Percentiles rank a stretch among this genome's conserved stretches.
phyloP scores from a whole-genome alignment of 345 rosid species.

The Durio zibethinus region DNA sequence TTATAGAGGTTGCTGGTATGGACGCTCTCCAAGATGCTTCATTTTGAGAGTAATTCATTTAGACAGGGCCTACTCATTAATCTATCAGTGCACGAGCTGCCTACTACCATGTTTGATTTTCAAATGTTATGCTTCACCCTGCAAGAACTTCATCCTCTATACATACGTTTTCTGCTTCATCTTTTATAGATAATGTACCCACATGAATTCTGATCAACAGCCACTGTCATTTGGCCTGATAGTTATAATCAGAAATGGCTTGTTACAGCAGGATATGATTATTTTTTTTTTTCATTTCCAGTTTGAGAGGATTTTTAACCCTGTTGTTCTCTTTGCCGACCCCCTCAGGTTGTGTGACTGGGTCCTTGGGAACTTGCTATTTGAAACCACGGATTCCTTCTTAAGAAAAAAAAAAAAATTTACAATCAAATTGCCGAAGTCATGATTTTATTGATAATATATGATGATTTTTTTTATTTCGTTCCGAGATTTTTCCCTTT shows the following conservation, averaged over 20 bases:
- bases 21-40: constrained; percentile 41
- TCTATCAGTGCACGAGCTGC: neutral
- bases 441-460: too few species aligned
- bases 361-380: neutral
- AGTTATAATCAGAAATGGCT: neutral
- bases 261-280: neutral
- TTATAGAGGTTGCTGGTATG: constrained; percentile 32
- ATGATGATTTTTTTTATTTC: too few species aligned
- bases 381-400: neutral
- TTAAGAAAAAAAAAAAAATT: too few species aligned
- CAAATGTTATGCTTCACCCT: neutral
- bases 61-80: neutral
- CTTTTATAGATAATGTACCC: neutral
- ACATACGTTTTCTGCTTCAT: neutral
- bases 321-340: neutral
- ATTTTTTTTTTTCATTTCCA: neutral
- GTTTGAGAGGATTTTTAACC: neutral
- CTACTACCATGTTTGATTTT: neutral
- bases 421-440: too few species aligned
- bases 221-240: neutral
- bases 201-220: neutral
- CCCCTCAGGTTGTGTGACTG: neutral
- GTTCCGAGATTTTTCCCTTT: too few species aligned
- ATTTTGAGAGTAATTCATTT: neutral
- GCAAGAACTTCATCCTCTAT: neutral